Conservation (phyloP, 805 yeast species). For the Lipomyces sp. region DNA sequence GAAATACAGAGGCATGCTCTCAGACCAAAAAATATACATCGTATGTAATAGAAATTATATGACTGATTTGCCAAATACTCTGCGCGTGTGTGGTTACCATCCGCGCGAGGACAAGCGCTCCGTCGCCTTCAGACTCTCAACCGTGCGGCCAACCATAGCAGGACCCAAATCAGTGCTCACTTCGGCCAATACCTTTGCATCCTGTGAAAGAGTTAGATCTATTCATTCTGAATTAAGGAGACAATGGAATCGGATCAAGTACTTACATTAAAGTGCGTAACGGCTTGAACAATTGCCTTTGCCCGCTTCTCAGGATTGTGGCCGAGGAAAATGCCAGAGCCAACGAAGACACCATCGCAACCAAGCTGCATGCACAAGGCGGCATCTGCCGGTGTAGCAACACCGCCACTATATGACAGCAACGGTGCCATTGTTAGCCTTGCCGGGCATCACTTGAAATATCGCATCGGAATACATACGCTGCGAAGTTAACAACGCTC, state of each 20-base stretch:
- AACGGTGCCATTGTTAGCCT: neutral
- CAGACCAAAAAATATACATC: too few relatives aligned
- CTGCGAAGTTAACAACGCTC: conserved; percentile 83
- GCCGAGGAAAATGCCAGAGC: conserved; percentile 76
- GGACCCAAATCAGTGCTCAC: conserved; percentile 69
- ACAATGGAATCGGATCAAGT: neutral
- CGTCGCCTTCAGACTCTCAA: conserved; percentile 47
- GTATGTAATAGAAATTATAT: too few relatives aligned
- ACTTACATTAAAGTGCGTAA: conserved; percentile 54
- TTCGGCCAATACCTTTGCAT: conserved; percentile 58
- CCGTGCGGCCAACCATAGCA: conserved; percentile 70
- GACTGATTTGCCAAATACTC: too few relatives aligned
- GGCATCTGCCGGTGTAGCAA: conserved; percentile 85
- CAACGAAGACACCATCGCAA: conserved; percentile 75
- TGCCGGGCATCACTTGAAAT: too few relatives aligned
- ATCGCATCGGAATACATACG: conserved; percentile 35
- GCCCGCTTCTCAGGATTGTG: conserved; percentile 71
- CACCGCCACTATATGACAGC: conserved; percentile 53
- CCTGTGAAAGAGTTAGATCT: conserved; percentile 32
- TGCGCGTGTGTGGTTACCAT: conserved; percentile 28
- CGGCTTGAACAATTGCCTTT: conserved; percentile 74
- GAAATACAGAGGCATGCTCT: too few relatives aligned
- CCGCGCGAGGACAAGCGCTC: conserved; percentile 38
- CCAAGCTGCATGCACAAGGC: conserved; percentile 79
- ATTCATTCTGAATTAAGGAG: neutral